These are phyloP conservation scores for Dalechampia spathulata DNA, from an alignment of 441 rosid species.

Conservation along the genomic window DNA sequence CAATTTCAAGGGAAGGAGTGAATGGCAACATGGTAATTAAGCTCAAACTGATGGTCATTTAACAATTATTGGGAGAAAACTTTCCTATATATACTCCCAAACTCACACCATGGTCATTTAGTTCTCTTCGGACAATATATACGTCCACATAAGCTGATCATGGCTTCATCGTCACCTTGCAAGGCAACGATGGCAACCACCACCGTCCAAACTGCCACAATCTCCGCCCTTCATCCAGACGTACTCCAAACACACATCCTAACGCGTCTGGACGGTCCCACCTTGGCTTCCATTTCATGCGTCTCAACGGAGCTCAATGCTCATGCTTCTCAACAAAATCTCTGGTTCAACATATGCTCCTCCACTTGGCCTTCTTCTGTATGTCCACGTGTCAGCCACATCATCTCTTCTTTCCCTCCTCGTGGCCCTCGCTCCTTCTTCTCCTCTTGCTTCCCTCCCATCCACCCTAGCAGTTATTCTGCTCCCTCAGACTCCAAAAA, in stretches of 20 bases:
- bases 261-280: constrained; percentile 56
- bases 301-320: constrained; percentile 39
- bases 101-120: no score
- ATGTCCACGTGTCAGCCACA: constrained; percentile 22
- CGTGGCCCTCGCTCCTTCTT: no score
- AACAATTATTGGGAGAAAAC: no score
- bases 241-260: constrained; percentile 52
- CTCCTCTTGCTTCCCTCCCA: not conserved
- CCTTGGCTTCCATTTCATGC: constrained; percentile 57
- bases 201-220: constrained; percentile 5
- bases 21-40: no score
- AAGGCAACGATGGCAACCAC: no score
- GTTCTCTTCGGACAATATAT: no score
- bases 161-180: constrained; percentile 1
- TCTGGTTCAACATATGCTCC: constrained; percentile 51
- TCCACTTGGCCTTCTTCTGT: constrained; percentile 67
- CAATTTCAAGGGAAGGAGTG: no score
- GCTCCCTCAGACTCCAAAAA: no score
- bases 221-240: constrained; percentile 42
- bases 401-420: constrained; percentile 21
- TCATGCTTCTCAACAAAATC: constrained; percentile 32
- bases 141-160: no score
- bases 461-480: not conserved
- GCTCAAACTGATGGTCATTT: no score
- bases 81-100: no score